Evolutionary conservation across 1,284 basidiomycete species (phyloP), one percentile per base, ranked within the genome.

Genomic region (Heterobasidion irregulare): DNA sequence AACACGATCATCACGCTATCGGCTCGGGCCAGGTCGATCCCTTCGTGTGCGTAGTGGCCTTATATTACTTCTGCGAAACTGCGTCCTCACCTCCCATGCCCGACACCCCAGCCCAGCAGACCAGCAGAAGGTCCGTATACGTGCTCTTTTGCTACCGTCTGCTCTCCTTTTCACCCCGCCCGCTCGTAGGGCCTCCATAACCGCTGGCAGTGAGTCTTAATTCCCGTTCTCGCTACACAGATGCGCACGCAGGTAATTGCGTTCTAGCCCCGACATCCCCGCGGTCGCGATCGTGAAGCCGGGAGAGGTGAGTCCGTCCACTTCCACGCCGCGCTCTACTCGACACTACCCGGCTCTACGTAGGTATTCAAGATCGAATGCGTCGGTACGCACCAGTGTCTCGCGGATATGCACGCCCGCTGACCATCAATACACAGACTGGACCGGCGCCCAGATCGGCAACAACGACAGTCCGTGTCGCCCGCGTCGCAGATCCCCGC

Each of bases 381-480:
- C 59, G 76, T 88, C 35, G 83, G 83, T 82, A 62, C 49, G 80
- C 62, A 15, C 36, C 10, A 33, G 3, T n/a, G 8, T 32, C 4
- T 52, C 35, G 12, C 8, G 47, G 13, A 15, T 35, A 34, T 45
- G n/a, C 13, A 32, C 45, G 13, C n/a, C 32, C 36, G 33, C 16
- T 41, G 38, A 50, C 46, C 46, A 5, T 34, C 26, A 2, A 32
- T 35, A 3, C 33, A 13, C 16, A 82, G 85, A 89, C 62, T 89
- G 84, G 82, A 88, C 86, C 15, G 85, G 85, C 33, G 83, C 80
- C 1, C 86, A 89, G 64, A 86, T 89, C 50, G 80, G 82, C 47
- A 89, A 89, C 65, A 87, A 88, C 59, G 85, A 89, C 61, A 75
- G 82, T 81, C 12, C 48, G 18, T 10, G 6, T 19, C n/a, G 47